Evolutionary conservation across 1,139 yeast species (phyloP).

Genomic region (Debaryomyces singareniensis): DNA sequence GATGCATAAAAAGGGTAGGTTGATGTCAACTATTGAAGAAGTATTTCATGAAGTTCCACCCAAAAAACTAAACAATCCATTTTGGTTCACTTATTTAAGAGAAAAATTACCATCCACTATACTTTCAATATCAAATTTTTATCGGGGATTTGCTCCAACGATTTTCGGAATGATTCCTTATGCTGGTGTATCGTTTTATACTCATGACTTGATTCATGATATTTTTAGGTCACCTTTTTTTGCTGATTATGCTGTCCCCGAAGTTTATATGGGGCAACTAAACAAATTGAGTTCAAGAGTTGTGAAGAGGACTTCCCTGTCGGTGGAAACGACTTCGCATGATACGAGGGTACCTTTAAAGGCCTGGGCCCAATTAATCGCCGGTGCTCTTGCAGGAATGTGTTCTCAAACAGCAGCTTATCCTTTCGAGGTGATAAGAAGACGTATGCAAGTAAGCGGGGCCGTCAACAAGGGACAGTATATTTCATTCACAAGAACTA

Average conservation of each 20-base stretch:
- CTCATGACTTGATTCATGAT: conserved; percentile 90
- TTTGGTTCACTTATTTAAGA: conserved; percentile 30
- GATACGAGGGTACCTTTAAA: conserved; percentile 61
- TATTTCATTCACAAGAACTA: conserved; percentile 47
- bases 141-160: conserved; percentile 93
- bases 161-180: conserved; percentile 94
- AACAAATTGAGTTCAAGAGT: conserved; percentile 4
- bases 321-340: conserved; percentile 29
- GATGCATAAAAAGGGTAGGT: conserved; percentile 19
- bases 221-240: conserved; percentile 56
- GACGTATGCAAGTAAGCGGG: conserved; percentile 96
- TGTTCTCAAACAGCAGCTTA: conserved; percentile 94
- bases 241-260: conserved; percentile 48
- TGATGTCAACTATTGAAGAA: conserved; percentile 44
- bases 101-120: conserved; percentile 27
- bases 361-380: conserved; percentile 87
- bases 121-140: conserved; percentile 60
- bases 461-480: conserved; percentile 60
- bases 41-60: conserved; percentile 64
- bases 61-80: conserved; percentile 28
- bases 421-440: conserved; percentile 90
- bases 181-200: conserved; percentile 95
- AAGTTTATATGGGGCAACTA: conserved; percentile 1
- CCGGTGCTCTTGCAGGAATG: conserved; percentile 96
- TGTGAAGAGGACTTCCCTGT: conserved; percentile 14